Conservation (phyloP, 306 rosid genomes). For the Prunus mume region DNA sequence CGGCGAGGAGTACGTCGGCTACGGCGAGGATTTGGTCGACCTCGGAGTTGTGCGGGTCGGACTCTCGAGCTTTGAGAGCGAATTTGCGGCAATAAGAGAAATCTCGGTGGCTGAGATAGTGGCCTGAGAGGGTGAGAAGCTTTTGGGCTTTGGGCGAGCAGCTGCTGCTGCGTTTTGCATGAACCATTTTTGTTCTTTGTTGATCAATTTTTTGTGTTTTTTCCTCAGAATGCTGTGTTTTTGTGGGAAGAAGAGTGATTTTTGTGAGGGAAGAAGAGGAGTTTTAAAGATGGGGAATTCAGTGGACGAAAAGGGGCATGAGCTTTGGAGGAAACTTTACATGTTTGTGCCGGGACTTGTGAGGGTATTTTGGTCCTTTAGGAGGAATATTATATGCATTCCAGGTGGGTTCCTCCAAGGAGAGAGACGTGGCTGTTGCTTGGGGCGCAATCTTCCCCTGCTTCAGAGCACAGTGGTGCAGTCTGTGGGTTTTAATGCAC, state of each 20-base stretch:
- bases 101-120: constrained; percentile 26
- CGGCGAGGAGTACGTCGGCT: constrained; percentile 37
- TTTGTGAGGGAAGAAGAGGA: neutral
- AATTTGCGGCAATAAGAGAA: constrained; percentile 29
- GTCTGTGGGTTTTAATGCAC: neutral
- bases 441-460: constrained; percentile 4
- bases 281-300: neutral
- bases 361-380: constrained; percentile 3
- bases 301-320: constrained; percentile 11
- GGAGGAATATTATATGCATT: too few relatives aligned
- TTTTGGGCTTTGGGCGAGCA: constrained; percentile 5
- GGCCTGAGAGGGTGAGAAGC: constrained; percentile 9
- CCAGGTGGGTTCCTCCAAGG: neutral
- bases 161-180: neutral
- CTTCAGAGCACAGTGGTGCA: neutral
- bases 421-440: neutral
- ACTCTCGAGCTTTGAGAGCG: constrained; percentile 17
- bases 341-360: neutral
- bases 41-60: constrained; percentile 28
- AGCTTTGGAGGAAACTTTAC: neutral
- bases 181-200: neutral
- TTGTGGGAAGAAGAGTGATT: neutral
- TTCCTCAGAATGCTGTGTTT: neutral
- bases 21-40: constrained; percentile 40
- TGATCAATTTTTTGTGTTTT: neutral